Percentiles rank a stretch among this genome's conserved stretches.
Conservation (phyloP, 1,284 basidiomycete genomes). For the Phaffia rhodozyma region DNA sequence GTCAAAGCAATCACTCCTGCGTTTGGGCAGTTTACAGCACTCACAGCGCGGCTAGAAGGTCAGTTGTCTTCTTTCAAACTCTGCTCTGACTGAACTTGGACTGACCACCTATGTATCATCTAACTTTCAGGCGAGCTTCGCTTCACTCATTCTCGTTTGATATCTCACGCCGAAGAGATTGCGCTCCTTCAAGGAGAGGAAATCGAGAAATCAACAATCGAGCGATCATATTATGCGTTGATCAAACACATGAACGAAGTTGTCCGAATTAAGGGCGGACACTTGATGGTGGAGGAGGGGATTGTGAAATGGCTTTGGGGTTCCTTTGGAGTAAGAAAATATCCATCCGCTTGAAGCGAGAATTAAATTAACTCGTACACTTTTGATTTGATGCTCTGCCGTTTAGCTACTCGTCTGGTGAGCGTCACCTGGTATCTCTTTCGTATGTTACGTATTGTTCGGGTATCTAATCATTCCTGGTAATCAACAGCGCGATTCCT, state of each 20-base stretch:
- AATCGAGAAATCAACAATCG: constrained; percentile 84
- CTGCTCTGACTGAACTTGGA: background rate
- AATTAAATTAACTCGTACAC: too few species aligned
- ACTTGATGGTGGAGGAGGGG: constrained; percentile 85
- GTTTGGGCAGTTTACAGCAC: constrained; percentile 15
- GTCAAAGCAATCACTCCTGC: constrained; percentile 17
- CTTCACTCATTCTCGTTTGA: constrained; percentile 84
- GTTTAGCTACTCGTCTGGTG: too few species aligned
- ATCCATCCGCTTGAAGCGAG: too few species aligned
- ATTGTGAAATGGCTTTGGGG: constrained; percentile 98
- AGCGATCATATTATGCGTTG: constrained; percentile 77
- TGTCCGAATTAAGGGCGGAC: constrained; percentile 71
- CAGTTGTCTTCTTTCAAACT: background rate
- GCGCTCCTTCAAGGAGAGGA: constrained; percentile 86
- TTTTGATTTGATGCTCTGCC: too few species aligned
- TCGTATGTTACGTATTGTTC: background rate
- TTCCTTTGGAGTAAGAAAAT: constrained; percentile 59
- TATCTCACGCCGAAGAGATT: constrained; percentile 88
- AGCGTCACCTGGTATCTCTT: background rate
- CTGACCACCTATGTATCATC: background rate
- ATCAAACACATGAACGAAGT: constrained; percentile 82
- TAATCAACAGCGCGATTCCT: constrained; percentile 72
- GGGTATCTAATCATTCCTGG: background rate
- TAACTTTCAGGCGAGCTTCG: constrained; percentile 52
- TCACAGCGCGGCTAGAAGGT: constrained; percentile 10